Base-by-base conservation (phyloP, 768 basidiomycete genomes). In the Russula foetens region DNA sequence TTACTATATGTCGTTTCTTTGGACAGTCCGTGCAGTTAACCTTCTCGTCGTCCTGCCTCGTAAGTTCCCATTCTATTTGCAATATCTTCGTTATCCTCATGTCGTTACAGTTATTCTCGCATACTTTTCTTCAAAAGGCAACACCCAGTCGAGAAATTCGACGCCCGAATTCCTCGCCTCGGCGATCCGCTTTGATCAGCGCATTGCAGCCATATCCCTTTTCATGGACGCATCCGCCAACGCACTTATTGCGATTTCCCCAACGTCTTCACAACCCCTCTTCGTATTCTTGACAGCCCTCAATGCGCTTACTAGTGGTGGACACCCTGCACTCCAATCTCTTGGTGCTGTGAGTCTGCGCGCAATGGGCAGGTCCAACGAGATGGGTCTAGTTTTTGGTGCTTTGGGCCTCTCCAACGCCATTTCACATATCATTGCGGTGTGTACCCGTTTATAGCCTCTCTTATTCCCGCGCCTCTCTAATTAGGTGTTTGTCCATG, bases 1-100 rank as follows among this genome's bases (percentile, higher is more conserved):
- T 19, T 66, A 66, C 23, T 66, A 66, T 39, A 66, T 66, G 65
- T 66, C 65, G 2, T 44, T 66, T 35, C 52, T 66, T 23, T 66
- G 58, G 59, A 38, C 65, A 26, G 62, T 65, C 21, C 65, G 65
- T 23, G 65, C 65, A 11, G 21, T 50, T 4, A 65, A 65, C 43
- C 59, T 66, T 23, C 65, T 66, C 44, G 9, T 66, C 17, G 17
- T 66, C 28, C 57, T 66, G 5, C 65, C 65, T n/a, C 63, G 65
- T 62, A 38, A 43, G 63, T 38, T 38, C 21, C 31, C n/a, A n/a
- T 17, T 23, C 8, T 4, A 38, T 14, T 29, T 60, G 15, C 12
- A 21, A 23, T 31, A 5, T 7, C 24, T 31, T 38, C 19, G 4
- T 38, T 14, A 29, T 48, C 15, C 23, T 35, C 26, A 56, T 33